Evolutionary conservation across 805 yeast species (phyloP).

Genomic region (Schizosaccharomyces octosporus): DNA sequence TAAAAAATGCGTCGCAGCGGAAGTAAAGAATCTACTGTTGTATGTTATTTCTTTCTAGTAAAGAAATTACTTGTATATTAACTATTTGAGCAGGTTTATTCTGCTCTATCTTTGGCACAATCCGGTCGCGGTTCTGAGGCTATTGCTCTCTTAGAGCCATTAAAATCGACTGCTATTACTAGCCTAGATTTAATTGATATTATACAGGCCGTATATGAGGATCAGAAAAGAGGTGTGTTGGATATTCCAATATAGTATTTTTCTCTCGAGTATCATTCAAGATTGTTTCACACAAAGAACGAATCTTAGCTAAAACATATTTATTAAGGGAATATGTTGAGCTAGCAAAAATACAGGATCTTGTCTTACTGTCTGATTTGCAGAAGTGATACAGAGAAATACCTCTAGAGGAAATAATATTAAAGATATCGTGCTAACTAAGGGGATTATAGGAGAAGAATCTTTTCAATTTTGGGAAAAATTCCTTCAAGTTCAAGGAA

Average conservation of each 20-base stretch:
- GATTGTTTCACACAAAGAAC: neutral
- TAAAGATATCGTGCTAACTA: neutral
- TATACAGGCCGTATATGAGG: neutral
- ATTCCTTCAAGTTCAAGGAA: neutral
- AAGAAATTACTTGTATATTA: neutral
- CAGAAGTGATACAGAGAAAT: no score
- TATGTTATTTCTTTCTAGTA: neutral
- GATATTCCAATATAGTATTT: neutral
- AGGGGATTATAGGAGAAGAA: neutral
- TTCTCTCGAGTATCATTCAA: neutral
- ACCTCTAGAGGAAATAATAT: no score
- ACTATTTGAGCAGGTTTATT: neutral
- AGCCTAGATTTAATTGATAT: neutral
- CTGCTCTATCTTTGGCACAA: neutral
- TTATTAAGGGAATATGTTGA: neutral
- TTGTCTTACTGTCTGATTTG: no score
- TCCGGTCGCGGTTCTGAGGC: conserved; percentile 1
- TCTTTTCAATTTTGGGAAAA: neutral
- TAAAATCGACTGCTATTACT: neutral
- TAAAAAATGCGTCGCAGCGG: neutral
- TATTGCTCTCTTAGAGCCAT: neutral
- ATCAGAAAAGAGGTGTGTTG: neutral
- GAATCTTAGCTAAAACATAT: neutral
- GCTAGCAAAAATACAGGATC: no score
- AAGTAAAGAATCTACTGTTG: neutral